Base-by-base conservation (phyloP, 1,284 basidiomycete species). In the Schizophyllum amplum region DNA sequence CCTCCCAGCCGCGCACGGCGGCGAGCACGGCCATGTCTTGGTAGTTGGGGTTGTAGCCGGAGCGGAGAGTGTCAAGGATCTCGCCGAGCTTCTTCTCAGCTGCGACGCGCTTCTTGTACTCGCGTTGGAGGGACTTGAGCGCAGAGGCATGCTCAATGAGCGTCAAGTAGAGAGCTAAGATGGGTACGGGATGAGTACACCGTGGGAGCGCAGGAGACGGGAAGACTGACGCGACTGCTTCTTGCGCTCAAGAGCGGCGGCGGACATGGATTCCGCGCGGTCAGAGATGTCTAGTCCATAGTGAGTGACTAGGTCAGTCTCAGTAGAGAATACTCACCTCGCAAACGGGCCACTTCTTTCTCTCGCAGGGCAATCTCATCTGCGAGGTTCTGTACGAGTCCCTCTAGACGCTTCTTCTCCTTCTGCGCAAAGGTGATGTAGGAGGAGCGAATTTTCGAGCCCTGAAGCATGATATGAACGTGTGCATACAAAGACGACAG, bases 11-110 rank as follows among this genome's bases (percentile, higher is more conserved):
- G 51, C 94, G 86, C 5, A 98, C 94, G 17, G 96, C 95, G 63
- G 95, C 94, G 48, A 98, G 84, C 58, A 98, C 96, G 7, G 93
- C 95, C 96, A 99, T 98, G 68, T 99, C 96, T 70, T 96, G 92
- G 70, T 98, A 98, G 72, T 99, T 99, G 22, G 96, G 96, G 71
- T 99, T 99, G 75, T 98, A 98, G 0, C 88, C 87, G 7, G 82
- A 81, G 11, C 91, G 83, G 2, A 99, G 81, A 42, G 87, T 79
- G 58, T 87, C 82, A 15, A 99, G 80, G 54, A 98, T 89, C n/a
- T 86, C 81, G n/a, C 87, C 87, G 2, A 99, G 81, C 24, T 83
- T 79, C 60, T 83, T 80, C 64, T 95, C 82, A 60, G 90, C 87
- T 57, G 86, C 80, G 24, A 90, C 72, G 57, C 92, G 84, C 60